These are phyloP conservation scores for Candida fluviatilis DNA, from an alignment of 805 yeast genomes.

Conservation along the genomic window DNA sequence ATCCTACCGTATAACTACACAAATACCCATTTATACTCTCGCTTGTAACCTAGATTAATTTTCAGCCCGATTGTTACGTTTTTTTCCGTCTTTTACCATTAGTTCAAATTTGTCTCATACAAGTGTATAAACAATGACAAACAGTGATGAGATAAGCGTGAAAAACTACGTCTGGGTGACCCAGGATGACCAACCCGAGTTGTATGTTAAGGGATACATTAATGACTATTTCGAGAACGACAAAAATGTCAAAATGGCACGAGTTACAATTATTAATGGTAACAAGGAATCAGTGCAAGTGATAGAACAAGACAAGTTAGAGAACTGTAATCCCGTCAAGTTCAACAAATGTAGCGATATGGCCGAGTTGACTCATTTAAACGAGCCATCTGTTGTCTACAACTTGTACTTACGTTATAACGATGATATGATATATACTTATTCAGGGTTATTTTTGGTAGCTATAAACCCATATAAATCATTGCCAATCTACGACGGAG, in stretches of 20 bases:
- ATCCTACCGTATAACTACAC: too few species aligned
- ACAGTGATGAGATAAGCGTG: constrained; percentile 28
- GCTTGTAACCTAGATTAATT: too few species aligned
- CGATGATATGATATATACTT: constrained; percentile 82
- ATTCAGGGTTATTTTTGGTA: constrained; percentile 91
- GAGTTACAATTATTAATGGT: constrained; percentile 33
- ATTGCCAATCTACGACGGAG: constrained; percentile 65
- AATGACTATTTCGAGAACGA: constrained; percentile 38
- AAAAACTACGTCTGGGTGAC: constrained; percentile 80
- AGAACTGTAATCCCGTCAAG: constrained; percentile 80
- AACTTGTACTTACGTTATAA: constrained; percentile 74
- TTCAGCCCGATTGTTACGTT: too few species aligned
- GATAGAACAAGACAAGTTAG: constrained; percentile 42
- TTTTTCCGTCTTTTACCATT: too few species aligned
- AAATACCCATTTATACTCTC: too few species aligned
- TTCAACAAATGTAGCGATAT: constrained; percentile 90
- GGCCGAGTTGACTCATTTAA: constrained; percentile 91
- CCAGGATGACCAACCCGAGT: constrained; percentile 38
- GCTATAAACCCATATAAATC: constrained; percentile 89
- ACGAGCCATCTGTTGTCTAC: constrained; percentile 93
- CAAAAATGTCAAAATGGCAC: constrained; percentile 15
- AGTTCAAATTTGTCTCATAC: not conserved
- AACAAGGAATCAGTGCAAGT: constrained; percentile 40
- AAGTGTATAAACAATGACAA: not conserved
- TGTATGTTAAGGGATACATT: constrained; percentile 60